Evolutionary conservation across 805 yeast genomes (phyloP).

Genomic region (Saturnispora gosingensis): DNA sequence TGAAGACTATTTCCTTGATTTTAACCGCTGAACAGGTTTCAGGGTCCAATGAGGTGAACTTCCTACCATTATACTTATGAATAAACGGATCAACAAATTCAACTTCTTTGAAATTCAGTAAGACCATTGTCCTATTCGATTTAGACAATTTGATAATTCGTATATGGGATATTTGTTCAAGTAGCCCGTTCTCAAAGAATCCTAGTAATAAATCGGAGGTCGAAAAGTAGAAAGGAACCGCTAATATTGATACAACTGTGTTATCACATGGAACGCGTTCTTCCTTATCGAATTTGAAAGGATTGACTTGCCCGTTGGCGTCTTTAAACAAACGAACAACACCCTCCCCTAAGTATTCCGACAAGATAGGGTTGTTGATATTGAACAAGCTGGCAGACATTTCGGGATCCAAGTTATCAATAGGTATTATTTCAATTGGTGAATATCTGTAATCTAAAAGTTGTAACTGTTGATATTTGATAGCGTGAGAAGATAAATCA

Average conservation of each 20-base stretch:
- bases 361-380: constrained; percentile 39
- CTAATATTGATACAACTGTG: constrained; percentile 69
- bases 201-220: constrained; percentile 70
- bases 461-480: background rate
- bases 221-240: constrained; percentile 80
- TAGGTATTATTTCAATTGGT: constrained; percentile 24
- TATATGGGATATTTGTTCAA: constrained; percentile 55
- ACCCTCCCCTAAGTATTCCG: constrained; percentile 64
- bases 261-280: constrained; percentile 36
- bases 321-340: constrained; percentile 59
- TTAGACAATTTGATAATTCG: constrained; percentile 59
- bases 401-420: constrained; percentile 15
- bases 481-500: background rate
- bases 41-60: constrained; percentile 81
- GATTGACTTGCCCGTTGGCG: constrained; percentile 25
- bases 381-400: constrained; percentile 3
- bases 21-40: constrained; percentile 73
- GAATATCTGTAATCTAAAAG: constrained; percentile 29
- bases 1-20: constrained; percentile 50
- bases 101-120: constrained; percentile 59
- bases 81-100: constrained; percentile 56
- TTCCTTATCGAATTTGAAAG: constrained; percentile 13
- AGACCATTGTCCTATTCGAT: constrained; percentile 63
- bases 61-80: constrained; percentile 56
- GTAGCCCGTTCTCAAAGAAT: constrained; percentile 58